Conservation (phyloP, 1,284 basidiomycete genomes). For the Ceratobasidium papillatum region DNA sequence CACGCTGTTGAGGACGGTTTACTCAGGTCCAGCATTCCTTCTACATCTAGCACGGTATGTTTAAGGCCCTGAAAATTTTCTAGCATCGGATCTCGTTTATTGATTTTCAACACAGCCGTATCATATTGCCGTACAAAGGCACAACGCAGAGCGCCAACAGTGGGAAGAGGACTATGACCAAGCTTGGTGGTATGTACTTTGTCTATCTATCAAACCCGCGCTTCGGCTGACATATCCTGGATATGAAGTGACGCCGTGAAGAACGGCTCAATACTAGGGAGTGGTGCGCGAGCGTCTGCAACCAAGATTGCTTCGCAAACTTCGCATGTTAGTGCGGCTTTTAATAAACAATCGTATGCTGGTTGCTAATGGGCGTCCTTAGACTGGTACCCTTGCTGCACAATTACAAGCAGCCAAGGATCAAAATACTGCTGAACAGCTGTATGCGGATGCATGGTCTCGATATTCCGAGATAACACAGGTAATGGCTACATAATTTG, state of each 20-base stretch:
- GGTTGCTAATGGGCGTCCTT: background rate
- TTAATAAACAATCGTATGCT: background rate
- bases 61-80: background rate
- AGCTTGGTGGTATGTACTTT: background rate
- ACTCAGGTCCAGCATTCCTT: background rate
- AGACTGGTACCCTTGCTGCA: constrained; percentile 10
- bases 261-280: background rate
- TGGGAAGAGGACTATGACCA: constrained; percentile 4
- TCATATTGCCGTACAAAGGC: background rate
- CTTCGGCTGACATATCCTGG: background rate
- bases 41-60: constrained; percentile 5
- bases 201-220: background rate
- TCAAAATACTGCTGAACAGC: constrained; percentile 7
- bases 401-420: constrained; percentile 23
- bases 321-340: background rate
- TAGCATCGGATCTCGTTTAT: background rate
- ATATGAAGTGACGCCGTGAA: constrained; percentile 7
- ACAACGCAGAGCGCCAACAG: background rate
- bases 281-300: background rate
- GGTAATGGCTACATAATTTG: background rate
- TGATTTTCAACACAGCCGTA: background rate
- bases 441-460: constrained; percentile 32
- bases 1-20: background rate
- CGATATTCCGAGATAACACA: constrained; percentile 29
- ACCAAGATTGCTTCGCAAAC: constrained; percentile 11